Conservation (phyloP, 345 rosid species). For the Salix koriyanagi region DNA sequence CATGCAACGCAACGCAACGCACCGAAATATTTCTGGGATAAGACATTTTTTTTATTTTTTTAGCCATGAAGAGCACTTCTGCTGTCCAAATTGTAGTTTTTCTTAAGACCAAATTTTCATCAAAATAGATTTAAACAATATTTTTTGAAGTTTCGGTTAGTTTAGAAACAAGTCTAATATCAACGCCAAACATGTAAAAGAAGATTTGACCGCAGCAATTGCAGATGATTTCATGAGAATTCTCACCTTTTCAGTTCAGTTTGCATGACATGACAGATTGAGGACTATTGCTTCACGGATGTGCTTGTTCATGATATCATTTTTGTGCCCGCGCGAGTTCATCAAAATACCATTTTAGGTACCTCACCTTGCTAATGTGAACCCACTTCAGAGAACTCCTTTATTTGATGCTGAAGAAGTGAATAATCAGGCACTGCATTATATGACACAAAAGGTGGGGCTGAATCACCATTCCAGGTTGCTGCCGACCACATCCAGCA, state of each 20-base stretch:
- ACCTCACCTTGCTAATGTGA: no score
- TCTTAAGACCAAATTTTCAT: no score
- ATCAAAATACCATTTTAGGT: no score
- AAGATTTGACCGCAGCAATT: background rate
- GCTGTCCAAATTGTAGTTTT: no score
- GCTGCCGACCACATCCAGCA: slow-evolving; percentile 54
- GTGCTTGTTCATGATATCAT: background rate
- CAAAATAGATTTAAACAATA: no score
- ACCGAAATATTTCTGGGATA: background rate
- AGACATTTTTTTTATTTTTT: background rate
- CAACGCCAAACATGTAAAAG: no score
- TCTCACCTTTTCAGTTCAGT: background rate
- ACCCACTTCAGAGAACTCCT: no score
- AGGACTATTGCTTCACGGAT: background rate
- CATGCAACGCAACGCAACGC: background rate
- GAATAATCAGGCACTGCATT: background rate
- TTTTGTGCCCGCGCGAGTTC: background rate
- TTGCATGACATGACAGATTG: background rate
- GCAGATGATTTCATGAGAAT: background rate
- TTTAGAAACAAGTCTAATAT: no score
- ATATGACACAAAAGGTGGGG: background rate
- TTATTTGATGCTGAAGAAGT: no score
- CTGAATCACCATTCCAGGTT: slow-evolving; percentile 21
- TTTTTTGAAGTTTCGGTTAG: no score
- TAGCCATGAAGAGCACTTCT: no score